Evolutionary conservation across 2,329 filamentous ascomycete genomes (phyloP), one percentile per base, ranked within the genome.

Genomic region (Alternaria sp.): DNA sequence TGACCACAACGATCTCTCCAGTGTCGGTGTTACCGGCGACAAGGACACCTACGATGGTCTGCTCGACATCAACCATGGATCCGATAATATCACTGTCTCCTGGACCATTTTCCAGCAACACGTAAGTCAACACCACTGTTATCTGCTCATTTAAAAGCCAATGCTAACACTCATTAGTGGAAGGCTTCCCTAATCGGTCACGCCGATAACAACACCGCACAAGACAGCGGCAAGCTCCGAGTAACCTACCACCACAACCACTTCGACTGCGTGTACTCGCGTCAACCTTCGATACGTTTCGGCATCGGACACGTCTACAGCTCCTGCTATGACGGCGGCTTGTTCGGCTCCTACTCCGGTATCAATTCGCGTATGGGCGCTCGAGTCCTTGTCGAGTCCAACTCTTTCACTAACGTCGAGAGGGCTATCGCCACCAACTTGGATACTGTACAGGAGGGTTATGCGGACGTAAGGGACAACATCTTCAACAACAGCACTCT

Each of bases 191-290:
- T 88, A 13, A 77, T 87, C 54, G 86, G 85, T 14, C 86, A 60
- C 53, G 48, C 46, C 5, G 57, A 60, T 48, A 56, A 23, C 48
- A 60, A 60, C 76, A 76, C 65, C 26, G 77, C 68, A 48, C 66
- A 68, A 28, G 88, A 90, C 77, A 84, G 70, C 1, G 87, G 87
- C 66, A 81, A 87, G 71, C 81, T 90, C 33, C 83, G 80, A 71
- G 79, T 90, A 48, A 90, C 88, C 55, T 88, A 88, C 74, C 83
- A 84, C 78, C 86, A 89, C 82, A 90, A 90, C 83, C 80, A 84
- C 79, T 90, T 83, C 81, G 72, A 72, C 66, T 87, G 88, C 78
- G 77, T 88, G 70, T 86, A 87, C 81, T 88, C 85, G 11, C 87
- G 88, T 56, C 79, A 79, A 0, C 88, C 88, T 7, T 86, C 84